phyloP scores from a whole-genome alignment of 169 alveolate species.

The Cryptosporidium felis region DNA sequence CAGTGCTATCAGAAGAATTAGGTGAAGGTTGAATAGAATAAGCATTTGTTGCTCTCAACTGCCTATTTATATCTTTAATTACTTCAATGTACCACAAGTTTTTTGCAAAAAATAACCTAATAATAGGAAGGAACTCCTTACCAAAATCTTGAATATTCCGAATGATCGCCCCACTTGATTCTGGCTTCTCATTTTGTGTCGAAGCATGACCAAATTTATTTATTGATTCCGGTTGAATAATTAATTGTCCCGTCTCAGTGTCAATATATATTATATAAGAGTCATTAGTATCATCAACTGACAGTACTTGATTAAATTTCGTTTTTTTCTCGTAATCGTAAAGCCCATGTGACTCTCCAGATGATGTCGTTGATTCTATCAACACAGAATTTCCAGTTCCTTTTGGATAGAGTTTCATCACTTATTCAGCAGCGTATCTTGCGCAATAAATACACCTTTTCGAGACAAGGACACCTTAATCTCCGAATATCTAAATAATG shows the following conservation, averaged over 20 bases:
- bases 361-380: constrained; percentile 63
- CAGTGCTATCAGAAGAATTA: background rate
- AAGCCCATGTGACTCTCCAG: constrained; percentile 65
- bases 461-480: too few relatives aligned
- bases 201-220: background rate
- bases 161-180: background rate
- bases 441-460: too few relatives aligned
- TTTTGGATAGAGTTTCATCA: constrained; percentile 9
- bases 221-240: constrained; percentile 15
- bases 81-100: constrained; percentile 45
- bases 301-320: constrained; percentile 15
- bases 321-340: constrained; percentile 55
- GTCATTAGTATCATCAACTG: constrained; percentile 2
- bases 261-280: constrained; percentile 23
- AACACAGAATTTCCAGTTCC: constrained; percentile 48
- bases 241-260: constrained; percentile 29
- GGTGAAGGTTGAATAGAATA: background rate
- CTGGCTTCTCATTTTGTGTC: background rate
- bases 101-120: constrained; percentile 13
- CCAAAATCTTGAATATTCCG: background rate
- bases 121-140: constrained; percentile 11
- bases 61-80: constrained; percentile 2
- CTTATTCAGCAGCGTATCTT: too few relatives aligned
- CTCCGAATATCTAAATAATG: too few relatives aligned
- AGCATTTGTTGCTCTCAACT: background rate